phyloP scores from a whole-genome alignment of 176 grass and related monocot species.

The Oryza meridionalis region DNA sequence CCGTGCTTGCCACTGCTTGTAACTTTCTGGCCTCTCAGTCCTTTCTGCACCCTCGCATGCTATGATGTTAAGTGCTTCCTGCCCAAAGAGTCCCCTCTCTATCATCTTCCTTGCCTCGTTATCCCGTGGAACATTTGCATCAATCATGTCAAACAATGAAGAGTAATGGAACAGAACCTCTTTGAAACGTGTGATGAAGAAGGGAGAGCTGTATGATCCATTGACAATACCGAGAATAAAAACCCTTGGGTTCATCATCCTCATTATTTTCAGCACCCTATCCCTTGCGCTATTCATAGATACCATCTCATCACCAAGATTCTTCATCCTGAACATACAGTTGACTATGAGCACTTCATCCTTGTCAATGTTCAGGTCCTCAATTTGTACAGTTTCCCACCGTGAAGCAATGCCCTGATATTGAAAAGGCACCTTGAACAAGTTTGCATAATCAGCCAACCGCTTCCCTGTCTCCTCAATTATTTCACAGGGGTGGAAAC shows the following conservation, averaged over 20 bases:
- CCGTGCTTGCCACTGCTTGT: slow-evolving; percentile 50
- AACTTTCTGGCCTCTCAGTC: slow-evolving; percentile 38
- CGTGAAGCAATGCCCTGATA: slow-evolving; percentile 53
- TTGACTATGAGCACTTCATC: slow-evolving; percentile 46
- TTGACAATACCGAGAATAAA: slow-evolving; percentile 47
- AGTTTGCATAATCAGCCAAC: slow-evolving; percentile 50
- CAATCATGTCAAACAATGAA: slow-evolving; percentile 59
- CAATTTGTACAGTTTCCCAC: slow-evolving; percentile 41
- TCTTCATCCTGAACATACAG: slow-evolving; percentile 41
- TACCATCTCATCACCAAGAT: slow-evolving; percentile 39
- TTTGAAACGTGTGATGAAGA: slow-evolving; percentile 52
- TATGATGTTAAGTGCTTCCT: slow-evolving; percentile 26
- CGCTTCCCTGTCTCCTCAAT: slow-evolving; percentile 46
- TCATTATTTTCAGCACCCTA: slow-evolving; percentile 38
- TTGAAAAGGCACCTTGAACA: slow-evolving; percentile 57
- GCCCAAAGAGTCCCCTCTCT: slow-evolving; percentile 29
- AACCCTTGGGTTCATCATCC: slow-evolving; percentile 48
- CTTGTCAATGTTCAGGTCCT: slow-evolving; percentile 45
- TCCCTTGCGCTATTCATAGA: slow-evolving; percentile 41
- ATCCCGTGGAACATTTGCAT: slow-evolving; percentile 47
- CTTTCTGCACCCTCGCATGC: slow-evolving; percentile 52
- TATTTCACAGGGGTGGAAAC: slow-evolving; percentile 45
- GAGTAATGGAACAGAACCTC: slow-evolving; percentile 58
- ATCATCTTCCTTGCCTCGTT: slow-evolving; percentile 39
- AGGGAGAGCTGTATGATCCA: slow-evolving; percentile 47